phyloP scores from a whole-genome alignment of 2,329 filamentous ascomycete species.

The Hortaea sp. region DNA sequence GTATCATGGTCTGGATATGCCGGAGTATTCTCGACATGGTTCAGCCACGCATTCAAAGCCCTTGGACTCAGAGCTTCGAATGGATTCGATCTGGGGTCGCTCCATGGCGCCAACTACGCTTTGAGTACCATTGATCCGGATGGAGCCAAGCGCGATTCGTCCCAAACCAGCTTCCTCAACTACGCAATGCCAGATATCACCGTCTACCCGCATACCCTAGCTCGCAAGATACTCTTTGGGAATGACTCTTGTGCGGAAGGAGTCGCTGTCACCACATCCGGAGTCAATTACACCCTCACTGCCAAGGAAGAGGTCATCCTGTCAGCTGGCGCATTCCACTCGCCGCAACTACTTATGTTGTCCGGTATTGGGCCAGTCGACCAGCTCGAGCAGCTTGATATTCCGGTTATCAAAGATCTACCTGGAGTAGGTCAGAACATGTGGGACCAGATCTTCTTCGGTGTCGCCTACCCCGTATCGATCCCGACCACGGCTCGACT shows the following conservation, averaged over 20 bases:
- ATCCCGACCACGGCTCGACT: not conserved
- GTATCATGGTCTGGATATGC: too few relatives aligned
- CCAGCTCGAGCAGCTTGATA: slow-evolving; percentile 21
- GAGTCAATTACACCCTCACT: slow-evolving; percentile 16
- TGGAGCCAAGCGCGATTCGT: too few relatives aligned
- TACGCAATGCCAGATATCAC: too few relatives aligned
- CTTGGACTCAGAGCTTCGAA: too few relatives aligned
- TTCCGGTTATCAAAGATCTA: slow-evolving; percentile 17
- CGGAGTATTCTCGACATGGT: too few relatives aligned
- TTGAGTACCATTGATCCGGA: too few relatives aligned
- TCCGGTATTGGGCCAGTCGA: slow-evolving; percentile 22
- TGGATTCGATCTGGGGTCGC: too few relatives aligned
- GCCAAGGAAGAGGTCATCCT: slow-evolving; percentile 32
- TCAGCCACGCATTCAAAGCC: too few relatives aligned
- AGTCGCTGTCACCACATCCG: slow-evolving; percentile 17
- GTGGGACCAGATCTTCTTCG: not conserved
- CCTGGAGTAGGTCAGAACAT: slow-evolving; percentile 22
- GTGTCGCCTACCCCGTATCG: not conserved
- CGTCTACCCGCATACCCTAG: slow-evolving; percentile 25
- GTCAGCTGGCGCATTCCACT: slow-evolving; percentile 34
- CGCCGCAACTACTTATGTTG: slow-evolving; percentile 29
- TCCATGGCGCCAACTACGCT: too few relatives aligned
- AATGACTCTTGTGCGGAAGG: slow-evolving; percentile 19
- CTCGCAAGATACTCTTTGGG: slow-evolving; percentile 24
- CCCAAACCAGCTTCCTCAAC: too few relatives aligned